phyloP scores from a whole-genome alignment of 2,329 filamentous ascomycete genomes.

The Scopulariopsis brevicaulis region DNA sequence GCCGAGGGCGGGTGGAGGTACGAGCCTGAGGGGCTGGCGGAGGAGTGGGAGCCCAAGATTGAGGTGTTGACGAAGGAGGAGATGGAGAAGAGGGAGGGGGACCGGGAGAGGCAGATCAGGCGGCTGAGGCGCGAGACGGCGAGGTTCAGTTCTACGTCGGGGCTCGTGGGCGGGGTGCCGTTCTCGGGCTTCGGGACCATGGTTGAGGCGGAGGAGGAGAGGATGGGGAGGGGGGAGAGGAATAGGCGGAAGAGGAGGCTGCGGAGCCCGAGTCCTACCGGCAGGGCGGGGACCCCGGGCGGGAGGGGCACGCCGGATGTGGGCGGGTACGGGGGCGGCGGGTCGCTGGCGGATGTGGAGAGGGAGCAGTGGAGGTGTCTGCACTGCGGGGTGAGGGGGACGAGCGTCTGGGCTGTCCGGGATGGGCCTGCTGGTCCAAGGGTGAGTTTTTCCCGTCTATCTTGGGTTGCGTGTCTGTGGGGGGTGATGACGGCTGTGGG shows the following conservation, averaged over 20 bases:
- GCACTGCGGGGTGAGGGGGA: slow-evolving; percentile 82
- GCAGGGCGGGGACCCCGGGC: slow-evolving; percentile 47
- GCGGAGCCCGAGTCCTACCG: slow-evolving; percentile 66
- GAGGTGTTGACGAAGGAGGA: slow-evolving; percentile 84
- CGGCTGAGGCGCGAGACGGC: slow-evolving; percentile 83
- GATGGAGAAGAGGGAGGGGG: slow-evolving; percentile 92
- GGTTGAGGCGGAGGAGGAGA: slow-evolving; percentile 56
- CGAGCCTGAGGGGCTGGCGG: slow-evolving; percentile 78
- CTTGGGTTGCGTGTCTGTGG: slow-evolving; percentile 1
- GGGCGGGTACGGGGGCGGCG: slow-evolving; percentile 56
- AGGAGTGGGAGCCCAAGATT: slow-evolving; percentile 75
- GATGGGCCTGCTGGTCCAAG: slow-evolving; percentile 79
- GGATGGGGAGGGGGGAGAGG: slow-evolving; percentile 82
- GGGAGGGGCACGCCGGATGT: slow-evolving; percentile 70
- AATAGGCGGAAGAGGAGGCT: slow-evolving; percentile 94
- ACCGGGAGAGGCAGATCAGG: slow-evolving; percentile 82
- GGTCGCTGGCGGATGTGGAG: slow-evolving; percentile 64
- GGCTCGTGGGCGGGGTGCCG: slow-evolving; percentile 67
- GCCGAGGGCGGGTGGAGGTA: slow-evolving; percentile 86
- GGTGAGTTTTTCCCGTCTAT: slow-evolving; percentile 37
- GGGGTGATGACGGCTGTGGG: neutral
- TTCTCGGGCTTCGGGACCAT: slow-evolving; percentile 38
- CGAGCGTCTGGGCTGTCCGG: slow-evolving; percentile 86
- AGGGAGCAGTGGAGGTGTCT: slow-evolving; percentile 74
- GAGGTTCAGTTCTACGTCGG: slow-evolving; percentile 76